phyloP scores from a whole-genome alignment of 2,329 filamentous ascomycete genomes.

The Didymella segeticola region DNA sequence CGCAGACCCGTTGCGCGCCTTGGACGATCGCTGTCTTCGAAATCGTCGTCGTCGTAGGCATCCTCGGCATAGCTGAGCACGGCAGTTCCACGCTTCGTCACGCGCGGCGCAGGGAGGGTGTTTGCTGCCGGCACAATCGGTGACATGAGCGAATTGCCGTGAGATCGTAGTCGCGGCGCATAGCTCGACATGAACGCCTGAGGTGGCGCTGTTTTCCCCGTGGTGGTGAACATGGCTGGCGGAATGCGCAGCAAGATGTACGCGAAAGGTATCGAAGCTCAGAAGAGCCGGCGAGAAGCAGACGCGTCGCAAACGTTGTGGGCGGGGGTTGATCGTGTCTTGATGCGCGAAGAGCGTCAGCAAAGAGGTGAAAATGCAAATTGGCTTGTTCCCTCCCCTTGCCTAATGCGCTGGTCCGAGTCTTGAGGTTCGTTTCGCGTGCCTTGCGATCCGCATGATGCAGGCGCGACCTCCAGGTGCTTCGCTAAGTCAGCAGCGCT shows the following conservation, averaged over 20 bases:
- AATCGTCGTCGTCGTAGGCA: slow-evolving; percentile 84
- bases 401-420: slow-evolving; percentile 15
- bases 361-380: slow-evolving; percentile 1
- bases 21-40: slow-evolving; percentile 75
- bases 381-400: slow-evolving; percentile 12
- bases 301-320: slow-evolving; percentile 40
- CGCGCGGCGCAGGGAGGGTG: slow-evolving; percentile 73
- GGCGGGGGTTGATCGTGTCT: background rate
- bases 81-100: slow-evolving; percentile 95
- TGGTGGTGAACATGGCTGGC: slow-evolving; percentile 50
- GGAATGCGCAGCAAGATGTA: slow-evolving; percentile 28
- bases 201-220: slow-evolving; percentile 61
- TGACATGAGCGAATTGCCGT: slow-evolving; percentile 89
- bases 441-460: slow-evolving; percentile 30
- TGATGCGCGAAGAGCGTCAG: slow-evolving; percentile 8
- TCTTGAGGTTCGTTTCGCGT: slow-evolving; percentile 33
- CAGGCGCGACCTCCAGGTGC: slow-evolving; percentile 28
- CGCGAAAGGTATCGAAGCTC: slow-evolving; percentile 38
- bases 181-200: slow-evolving; percentile 92
- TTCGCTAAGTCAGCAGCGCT: slow-evolving; percentile 25
- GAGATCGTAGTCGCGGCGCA: slow-evolving; percentile 86
- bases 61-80: slow-evolving; percentile 99
- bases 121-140: slow-evolving; percentile 78
- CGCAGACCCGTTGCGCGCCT: slow-evolving; percentile 79
- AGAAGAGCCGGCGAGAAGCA: slow-evolving; percentile 34